phyloP scores from a whole-genome alignment of 495 filamentous ascomycete genomes.

The Xylaria intraflava region DNA sequence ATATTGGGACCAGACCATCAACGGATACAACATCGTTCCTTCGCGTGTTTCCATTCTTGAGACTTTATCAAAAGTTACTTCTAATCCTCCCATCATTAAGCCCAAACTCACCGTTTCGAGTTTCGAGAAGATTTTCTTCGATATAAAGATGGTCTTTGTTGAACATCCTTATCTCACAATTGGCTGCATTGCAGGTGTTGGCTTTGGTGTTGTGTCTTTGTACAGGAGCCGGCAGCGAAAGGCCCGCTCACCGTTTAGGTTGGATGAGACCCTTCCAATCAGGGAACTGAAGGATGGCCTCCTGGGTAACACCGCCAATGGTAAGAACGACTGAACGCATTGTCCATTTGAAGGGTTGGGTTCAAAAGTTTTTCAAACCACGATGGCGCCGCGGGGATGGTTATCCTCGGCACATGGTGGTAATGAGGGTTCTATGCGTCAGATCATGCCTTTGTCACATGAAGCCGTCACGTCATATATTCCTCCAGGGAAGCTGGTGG shows the following conservation, averaged over 20 bases:
- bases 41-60: constrained; percentile 93
- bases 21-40: constrained; percentile 78
- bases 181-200: constrained; percentile 51
- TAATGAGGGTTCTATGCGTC: constrained; percentile 29
- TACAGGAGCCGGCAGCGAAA: constrained; percentile 52
- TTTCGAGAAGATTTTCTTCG: constrained; percentile 73
- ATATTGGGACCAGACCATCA: constrained; percentile 92
- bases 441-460: constrained; percentile 20
- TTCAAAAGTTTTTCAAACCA: constrained; percentile 7
- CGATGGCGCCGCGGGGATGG: constrained; percentile 15
- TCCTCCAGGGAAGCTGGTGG: constrained; percentile 3
- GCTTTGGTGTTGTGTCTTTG: constrained; percentile 44
- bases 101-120: constrained; percentile 78
- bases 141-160: constrained; percentile 56
- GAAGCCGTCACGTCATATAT: constrained; percentile 16
- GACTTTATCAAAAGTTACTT: constrained; percentile 70
- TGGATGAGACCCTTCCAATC: constrained; percentile 63
- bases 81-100: constrained; percentile 70
- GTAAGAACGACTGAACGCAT: constrained; percentile 67
- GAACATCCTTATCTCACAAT: constrained; percentile 68
- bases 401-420: constrained; percentile 20
- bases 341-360: constrained; percentile 4
- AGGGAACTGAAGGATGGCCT: constrained; percentile 49
- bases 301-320: constrained; percentile 50
- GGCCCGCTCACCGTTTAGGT: constrained; percentile 61